Base-by-base conservation (phyloP, 768 basidiomycete species). In the Holtermanniella nyarrowii region DNA sequence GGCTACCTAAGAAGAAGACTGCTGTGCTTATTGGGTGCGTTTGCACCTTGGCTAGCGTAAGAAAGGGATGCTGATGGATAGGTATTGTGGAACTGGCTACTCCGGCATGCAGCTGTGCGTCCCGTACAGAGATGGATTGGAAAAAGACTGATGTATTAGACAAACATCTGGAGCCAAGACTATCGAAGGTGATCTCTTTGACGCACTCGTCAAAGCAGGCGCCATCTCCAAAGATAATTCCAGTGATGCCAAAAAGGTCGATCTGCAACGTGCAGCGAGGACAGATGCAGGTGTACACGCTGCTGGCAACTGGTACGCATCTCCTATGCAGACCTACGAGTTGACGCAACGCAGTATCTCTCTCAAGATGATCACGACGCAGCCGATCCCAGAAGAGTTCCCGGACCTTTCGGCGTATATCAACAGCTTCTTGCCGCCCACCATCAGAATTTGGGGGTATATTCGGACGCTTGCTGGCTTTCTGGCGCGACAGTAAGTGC, bases 281-380 rank as follows among this genome's bases (percentile, higher is more conserved):
- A 99, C 95, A 1, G 95, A 99, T 69, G 87, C 91, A 1, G 95
- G 95, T 22, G 95, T 99, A 5, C 91, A 95, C 67, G 95, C 95
- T 12, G 90, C 90, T 21, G 86, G 91, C 10, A 99, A 99, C 68
- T 74, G 91, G 85, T 97, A 16, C 31, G 31, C 7, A 37, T 16
- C 31, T 7, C 7, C 16, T 37, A 7, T 16, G 31, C 31, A 7
- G 42, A 3, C 14, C 24, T 14, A 3, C 22, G 46, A 26, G 48
- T 24, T 20, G 3, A 7, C 45, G 31, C 26, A 14, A 20, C 18
- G 14, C 55, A 71, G 65, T 12, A 66, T 73, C 31, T 71, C 73
- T 3, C 77, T 95, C 63, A 95, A 95, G 72, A 78, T 93, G 78
- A 95, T 95, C 62, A 77, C 80, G 21, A 71, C 75, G 18, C 78